Evolutionary conservation across 2,329 filamentous ascomycete genomes (phyloP), one percentile per base, ranked within the genome.

Genomic region (Fusarium sp.): DNA sequence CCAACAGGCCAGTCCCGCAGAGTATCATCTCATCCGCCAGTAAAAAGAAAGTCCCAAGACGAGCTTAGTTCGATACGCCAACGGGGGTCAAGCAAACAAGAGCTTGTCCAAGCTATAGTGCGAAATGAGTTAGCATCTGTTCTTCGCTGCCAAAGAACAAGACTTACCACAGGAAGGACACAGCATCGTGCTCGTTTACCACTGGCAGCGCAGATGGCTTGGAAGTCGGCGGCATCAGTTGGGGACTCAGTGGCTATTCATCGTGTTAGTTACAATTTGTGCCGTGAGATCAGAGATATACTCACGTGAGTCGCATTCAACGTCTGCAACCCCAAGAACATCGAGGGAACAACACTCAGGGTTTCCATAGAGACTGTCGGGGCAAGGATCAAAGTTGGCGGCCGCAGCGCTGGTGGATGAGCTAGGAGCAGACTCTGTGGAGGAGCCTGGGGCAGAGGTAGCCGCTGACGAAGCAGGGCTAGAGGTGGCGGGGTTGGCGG

Each of bases 241-340:
- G 54, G 54, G 11, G 26, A 24, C 3, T 56, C 54, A 13, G 54
- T 30, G 17, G 54, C 54, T 56, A 30, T 12, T 2, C 6, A 24
- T 12, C 15, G 2, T 15, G 17, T 56, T 42, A 56, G 38, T 8
- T 32, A 1, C 2, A 3, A 20, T 8, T 0, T 17, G 0, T 10
- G 5, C 4, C 0, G 1, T 22, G 12, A 15, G 3, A 8, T 20
- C 2, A 44, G 2, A 1, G 11, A 1, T 20, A 6, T 30, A 56
- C 54, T 42, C 12, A 56, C 54, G 54, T 15, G 54, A 56, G 13
- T 56, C 54, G 4, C 54, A 56, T 30, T 56, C 54, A 44, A 12
- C 9, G 9, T 44, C 54, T 44, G 26, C 54, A 30, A 44, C 54
- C 9, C 38, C 54, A 56, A 24, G 6, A 20, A 3, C 22, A 26